A percentile compares a stretch with the other conserved stretches of the same genome.
These are phyloP conservation scores for Pueraria montana DNA, from an alignment of 306 rosid genomes.

Conservation along the genomic window DNA sequence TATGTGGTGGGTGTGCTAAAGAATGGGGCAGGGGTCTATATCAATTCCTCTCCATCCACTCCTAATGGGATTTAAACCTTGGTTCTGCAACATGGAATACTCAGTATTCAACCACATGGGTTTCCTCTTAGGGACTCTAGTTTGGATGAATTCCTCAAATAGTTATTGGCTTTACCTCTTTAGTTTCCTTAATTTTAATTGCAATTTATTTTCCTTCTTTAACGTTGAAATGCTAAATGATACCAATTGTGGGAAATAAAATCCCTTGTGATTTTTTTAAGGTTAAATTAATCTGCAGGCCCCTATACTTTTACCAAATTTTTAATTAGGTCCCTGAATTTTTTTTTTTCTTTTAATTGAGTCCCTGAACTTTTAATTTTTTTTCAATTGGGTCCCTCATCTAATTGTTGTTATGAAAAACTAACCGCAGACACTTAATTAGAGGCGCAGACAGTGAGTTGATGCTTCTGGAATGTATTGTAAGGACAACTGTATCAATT, in stretches of 20 bases:
- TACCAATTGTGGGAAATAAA: conserved; percentile 28
- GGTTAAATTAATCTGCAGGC: no score
- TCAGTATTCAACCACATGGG: conserved; percentile 6
- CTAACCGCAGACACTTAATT: no score
- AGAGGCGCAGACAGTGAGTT: no score
- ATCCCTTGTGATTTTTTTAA: background rate
- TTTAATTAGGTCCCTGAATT: no score
- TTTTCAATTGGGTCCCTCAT: no score
- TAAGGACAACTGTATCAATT: no score
- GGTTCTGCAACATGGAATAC: conserved; percentile 34
- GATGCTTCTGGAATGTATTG: no score
- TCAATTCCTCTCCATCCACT: conserved; percentile 3
- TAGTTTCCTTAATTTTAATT: conserved; percentile 25
- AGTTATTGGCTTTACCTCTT: conserved; percentile 26
- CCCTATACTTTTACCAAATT: no score
- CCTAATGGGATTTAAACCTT: conserved; percentile 32
- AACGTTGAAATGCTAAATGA: conserved; percentile 2
- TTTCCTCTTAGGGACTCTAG: background rate
- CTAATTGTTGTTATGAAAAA: no score
- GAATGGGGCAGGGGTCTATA: conserved; percentile 21
- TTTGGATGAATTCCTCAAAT: conserved; percentile 14
- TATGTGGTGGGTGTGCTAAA: conserved; percentile 20
- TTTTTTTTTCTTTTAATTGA: no score
- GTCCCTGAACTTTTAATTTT: no score
- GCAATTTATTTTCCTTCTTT: conserved; percentile 24